Base-by-base conservation (phyloP, 1,139 yeast species). In the Taphrina sp. region DNA sequence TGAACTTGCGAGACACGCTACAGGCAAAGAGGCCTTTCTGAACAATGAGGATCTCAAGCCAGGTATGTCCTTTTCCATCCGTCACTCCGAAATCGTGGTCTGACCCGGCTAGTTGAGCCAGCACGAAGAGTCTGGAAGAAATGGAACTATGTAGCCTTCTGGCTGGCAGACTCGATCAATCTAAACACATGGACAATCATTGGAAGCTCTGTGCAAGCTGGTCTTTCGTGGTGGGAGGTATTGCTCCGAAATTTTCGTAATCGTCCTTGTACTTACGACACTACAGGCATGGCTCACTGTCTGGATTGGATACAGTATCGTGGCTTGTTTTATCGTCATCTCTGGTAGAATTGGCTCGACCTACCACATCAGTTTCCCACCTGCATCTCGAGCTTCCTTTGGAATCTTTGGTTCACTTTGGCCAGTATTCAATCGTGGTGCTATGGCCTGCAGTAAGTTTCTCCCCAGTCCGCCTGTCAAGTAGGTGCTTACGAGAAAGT, bases 131-230 rank as follows among this genome's bases (percentile, higher is more conserved):
- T 59, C 1, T 60, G 62, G 62, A 35, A 52, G 12, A 29, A 51
- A 3, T 51, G 58, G 52, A 59, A 60, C 53, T 60, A 38, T 44
- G 60, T 59, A 23, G 44, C 58, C 19, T 60, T 58, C 51, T 60
- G 62, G 62, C 45, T 60, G n/a, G 44, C 57, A 4, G 62, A 60
- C 46, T 52, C 94, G 23, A 85, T 88, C 72, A 87, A 87, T 68
- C 82, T 88, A 64, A 86, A 85, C 66, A 86, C 95, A 8, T 87
- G 94, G 90, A 90, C 85, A 72, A 86, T 88, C 42, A 31, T 51
- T 8, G 47, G 38, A n/a, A 33, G 52, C 1, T 26, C 52, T 3
- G 33, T 66, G 33, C 60, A 62, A 8, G 62, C 62, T 31, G 74
- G 74, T 19, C 59, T 71, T 56, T 66, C 72, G 1, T 69, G 71